phyloP scores from a whole-genome alignment of 2,329 filamentous ascomycete species.

The Dothistroma pini region DNA sequence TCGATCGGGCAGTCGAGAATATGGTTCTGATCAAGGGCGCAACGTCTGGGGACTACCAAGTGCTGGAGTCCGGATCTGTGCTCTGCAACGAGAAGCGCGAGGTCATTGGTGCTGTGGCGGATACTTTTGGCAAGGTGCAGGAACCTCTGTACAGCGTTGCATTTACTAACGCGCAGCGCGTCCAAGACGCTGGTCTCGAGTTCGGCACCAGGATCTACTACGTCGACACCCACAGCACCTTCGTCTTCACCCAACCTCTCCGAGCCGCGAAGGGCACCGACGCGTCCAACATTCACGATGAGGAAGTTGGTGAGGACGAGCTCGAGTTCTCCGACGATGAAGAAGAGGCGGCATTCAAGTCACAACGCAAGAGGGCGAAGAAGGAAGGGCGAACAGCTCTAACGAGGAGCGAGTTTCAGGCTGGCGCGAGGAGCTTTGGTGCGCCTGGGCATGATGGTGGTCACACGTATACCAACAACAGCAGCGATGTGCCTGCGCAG shows the following conservation, averaged over 20 bases:
- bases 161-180: constrained; percentile 66
- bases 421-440: constrained; percentile 5
- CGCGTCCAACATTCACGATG: constrained; percentile 91
- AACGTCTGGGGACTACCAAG: constrained; percentile 74
- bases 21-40: constrained; percentile 74
- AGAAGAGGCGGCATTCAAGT: constrained; percentile 62
- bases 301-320: constrained; percentile 81
- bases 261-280: constrained; percentile 82
- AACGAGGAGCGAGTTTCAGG: constrained; percentile 21
- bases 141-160: constrained; percentile 81
- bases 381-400: constrained; percentile 26
- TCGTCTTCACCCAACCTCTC: constrained; percentile 81
- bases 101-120: constrained; percentile 74
- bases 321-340: constrained; percentile 97
- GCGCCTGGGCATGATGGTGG: constrained; percentile 11
- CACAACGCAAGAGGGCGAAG: constrained; percentile 35
- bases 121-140: constrained; percentile 80
- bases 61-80: constrained; percentile 78
- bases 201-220: constrained; percentile 73
- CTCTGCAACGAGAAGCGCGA: constrained; percentile 72
- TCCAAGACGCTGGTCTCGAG: constrained; percentile 63
- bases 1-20: constrained; percentile 76
- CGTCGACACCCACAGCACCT: constrained; percentile 70
- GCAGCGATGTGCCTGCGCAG: constrained; percentile 24
- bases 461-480: constrained; percentile 13